Evolutionary conservation across 352 stramenopile species (phyloP).

Genomic region (Thalassiosira sp.): DNA sequence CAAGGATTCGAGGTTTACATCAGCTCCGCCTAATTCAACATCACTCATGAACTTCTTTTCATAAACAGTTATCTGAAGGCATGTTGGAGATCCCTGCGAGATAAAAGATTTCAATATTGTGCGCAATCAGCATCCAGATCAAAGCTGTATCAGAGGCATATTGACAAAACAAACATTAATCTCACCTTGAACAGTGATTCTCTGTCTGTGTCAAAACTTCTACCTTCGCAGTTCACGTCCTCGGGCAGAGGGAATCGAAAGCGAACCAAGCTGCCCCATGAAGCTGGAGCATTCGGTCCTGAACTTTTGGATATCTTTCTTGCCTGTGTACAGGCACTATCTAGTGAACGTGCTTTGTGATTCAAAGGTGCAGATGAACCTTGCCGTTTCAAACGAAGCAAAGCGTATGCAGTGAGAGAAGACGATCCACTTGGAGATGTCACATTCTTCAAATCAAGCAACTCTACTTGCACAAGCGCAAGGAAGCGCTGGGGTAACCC

Average conservation of each 20-base stretch:
- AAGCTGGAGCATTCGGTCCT: slow-evolving; percentile 80
- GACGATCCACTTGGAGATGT: slow-evolving; percentile 79
- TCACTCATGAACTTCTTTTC: slow-evolving; percentile 86
- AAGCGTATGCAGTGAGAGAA: slow-evolving; percentile 77
- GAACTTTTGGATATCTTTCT: slow-evolving; percentile 81
- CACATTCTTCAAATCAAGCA: slow-evolving; percentile 85
- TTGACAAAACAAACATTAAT: not conserved
- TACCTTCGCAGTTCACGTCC: slow-evolving; percentile 73
- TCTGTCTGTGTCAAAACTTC: slow-evolving; percentile 73
- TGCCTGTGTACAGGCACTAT: slow-evolving; percentile 72
- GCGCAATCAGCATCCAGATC: not conserved
- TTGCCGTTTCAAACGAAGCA: slow-evolving; percentile 76
- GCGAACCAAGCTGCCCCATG: slow-evolving; percentile 80
- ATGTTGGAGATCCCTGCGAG: slow-evolving; percentile 73
- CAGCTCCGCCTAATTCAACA: slow-evolving; percentile 70
- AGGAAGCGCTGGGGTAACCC: slow-evolving; percentile 77
- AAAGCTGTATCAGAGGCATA: not conserved
- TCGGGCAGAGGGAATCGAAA: slow-evolving; percentile 83
- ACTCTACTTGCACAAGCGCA: slow-evolving; percentile 80
- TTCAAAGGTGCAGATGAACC: slow-evolving; percentile 71
- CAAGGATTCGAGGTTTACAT: slow-evolving; percentile 79
- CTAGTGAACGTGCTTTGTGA: slow-evolving; percentile 75
- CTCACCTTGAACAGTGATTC: slow-evolving; percentile 80
- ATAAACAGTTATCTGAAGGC: slow-evolving; percentile 81
- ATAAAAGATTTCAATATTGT: not conserved